These are phyloP conservation scores for Citrullus colocynthis DNA, from an alignment of 306 rosid genomes.

Conservation along the genomic window DNA sequence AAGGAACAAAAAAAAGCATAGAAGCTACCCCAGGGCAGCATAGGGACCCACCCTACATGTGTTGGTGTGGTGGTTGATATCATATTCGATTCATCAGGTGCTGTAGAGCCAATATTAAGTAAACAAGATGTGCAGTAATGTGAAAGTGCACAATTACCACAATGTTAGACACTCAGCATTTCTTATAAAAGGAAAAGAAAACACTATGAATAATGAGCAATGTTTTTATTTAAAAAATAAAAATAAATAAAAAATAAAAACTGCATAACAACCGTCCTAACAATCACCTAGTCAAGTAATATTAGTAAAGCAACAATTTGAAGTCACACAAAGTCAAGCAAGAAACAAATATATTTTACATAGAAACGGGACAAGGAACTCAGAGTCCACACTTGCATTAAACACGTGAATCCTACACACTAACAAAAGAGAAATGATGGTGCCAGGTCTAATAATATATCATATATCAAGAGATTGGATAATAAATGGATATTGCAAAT, in stretches of 20 bases:
- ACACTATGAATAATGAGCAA: not conserved
- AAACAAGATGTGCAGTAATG: not conserved
- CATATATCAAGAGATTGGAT: not conserved
- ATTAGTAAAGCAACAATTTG: not conserved
- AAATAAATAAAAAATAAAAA: not conserved
- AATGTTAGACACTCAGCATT: not conserved
- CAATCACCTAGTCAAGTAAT: not conserved
- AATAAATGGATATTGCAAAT: not conserved
- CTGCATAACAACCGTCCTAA: not conserved
- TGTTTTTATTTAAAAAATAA: not conserved
- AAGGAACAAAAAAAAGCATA: not conserved
- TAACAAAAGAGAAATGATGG: not conserved
- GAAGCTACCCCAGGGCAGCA: not conserved
- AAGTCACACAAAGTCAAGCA: slow-evolving; percentile 1
- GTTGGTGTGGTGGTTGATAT: not conserved
- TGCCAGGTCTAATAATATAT: not conserved
- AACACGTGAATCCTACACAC: not conserved
- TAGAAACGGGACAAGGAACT: not conserved
- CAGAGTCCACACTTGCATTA: not conserved
- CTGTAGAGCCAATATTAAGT: not conserved
- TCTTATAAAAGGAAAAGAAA: not conserved
- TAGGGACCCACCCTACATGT: not conserved
- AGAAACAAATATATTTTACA: not conserved
- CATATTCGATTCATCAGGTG: not conserved
- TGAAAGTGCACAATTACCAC: not conserved